Conservation (phyloP, 164 flowering plant genomes). For the Magnolia officinalis region DNA sequence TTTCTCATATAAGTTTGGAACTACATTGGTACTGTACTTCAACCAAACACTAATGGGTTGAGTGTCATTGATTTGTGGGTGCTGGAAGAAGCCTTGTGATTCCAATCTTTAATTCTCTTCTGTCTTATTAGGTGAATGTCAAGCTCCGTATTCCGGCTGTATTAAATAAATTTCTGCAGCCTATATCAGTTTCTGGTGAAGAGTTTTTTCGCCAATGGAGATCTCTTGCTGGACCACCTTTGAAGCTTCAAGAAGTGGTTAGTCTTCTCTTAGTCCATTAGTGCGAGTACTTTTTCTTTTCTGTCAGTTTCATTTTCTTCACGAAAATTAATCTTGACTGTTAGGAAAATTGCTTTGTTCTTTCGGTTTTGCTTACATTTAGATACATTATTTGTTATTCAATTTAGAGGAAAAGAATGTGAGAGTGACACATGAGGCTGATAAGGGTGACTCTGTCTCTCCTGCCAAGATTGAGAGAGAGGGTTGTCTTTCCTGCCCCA, state of each 20-base stretch:
- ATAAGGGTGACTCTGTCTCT: no score
- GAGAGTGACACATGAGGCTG: no score
- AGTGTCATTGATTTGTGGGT: background rate
- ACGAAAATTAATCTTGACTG: no score
- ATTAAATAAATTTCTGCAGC: constrained; percentile 86
- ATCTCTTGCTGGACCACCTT: constrained; percentile 95
- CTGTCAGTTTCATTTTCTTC: background rate
- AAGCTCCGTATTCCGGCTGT: constrained; percentile 97
- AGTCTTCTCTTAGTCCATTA: background rate
- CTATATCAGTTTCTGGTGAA: constrained; percentile 71
- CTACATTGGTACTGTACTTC: constrained; percentile 44
- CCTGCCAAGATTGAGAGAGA: no score
- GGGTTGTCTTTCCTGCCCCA: background rate
- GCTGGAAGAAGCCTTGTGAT: background rate
- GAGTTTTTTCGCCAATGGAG: constrained; percentile 99
- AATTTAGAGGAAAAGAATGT: no score
- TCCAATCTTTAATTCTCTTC: constrained; percentile 10
- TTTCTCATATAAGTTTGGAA: constrained; percentile 82
- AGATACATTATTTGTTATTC: background rate
- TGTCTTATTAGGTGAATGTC: constrained; percentile 55
- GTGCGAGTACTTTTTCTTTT: background rate
- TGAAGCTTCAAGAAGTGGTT: constrained; percentile 99
- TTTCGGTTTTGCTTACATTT: background rate
- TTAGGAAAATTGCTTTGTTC: background rate
- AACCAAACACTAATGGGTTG: background rate